Base-by-base conservation (phyloP, 2,329 filamentous ascomycete species). In the Cladosporium sp. region DNA sequence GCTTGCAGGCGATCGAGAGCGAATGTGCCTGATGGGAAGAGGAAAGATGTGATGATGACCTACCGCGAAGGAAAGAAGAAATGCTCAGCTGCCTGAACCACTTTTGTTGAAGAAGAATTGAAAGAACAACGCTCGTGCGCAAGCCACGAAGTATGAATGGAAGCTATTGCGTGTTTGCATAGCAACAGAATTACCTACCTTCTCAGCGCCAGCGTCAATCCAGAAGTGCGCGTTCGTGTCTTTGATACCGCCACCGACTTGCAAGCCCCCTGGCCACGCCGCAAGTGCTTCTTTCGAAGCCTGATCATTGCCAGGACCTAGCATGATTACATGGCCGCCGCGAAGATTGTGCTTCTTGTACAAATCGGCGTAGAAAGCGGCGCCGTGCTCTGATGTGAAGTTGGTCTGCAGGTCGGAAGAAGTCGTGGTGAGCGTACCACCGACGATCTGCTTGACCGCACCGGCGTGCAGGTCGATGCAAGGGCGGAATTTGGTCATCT, bases 401-500 rank as follows among this genome's bases (percentile, higher is more conserved):
- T 99, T 99, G 57, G 94, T 98, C 80, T 92, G 90, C 65, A 98
- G 85, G 30, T 70, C 72, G 8, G 73, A 63, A 34, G 72, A 68
- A 23, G 67, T 70, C 78, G 76, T 86, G 86, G 79, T 90, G 68
- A 99, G 86, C 1, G 95, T 98, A 66, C 95, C 94, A 71, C 95
- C 95, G 48, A 99, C 93, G 72, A 99, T 99, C 79, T 99, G 95
- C 83, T 99, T 99, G 66, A 99, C 95, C 76, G 94, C 90, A 16
- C 95, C 95, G n/a, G 93, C 90, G 79, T 99, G 95, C 62, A 99
- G 86, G 80, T 99, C 95, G 79, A 99, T 98, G 76, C 95, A 99
- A 23, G 95, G 95, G 46, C 95, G 86, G 76, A 99, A 99, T 72
- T 89, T 88, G 2, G 95, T 98, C 95, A 99, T 97, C 51, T 48